These are phyloP conservation scores for Starmerella khaoyaiensis DNA, from an alignment of 805 yeast genomes.

Conservation along the genomic window DNA sequence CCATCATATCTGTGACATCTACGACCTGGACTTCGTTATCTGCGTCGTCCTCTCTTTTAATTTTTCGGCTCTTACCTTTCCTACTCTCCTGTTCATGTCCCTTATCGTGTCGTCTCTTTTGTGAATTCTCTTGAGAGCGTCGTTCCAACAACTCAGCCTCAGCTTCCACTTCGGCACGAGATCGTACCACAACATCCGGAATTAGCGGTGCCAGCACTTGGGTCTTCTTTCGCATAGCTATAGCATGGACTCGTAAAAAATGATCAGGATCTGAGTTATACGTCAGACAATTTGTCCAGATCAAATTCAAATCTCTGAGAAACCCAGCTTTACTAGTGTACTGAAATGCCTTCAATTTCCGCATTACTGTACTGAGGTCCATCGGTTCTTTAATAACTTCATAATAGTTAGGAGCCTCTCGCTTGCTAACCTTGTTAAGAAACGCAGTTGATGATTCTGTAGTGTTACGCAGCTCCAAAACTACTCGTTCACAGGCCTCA, in stretches of 20 bases:
- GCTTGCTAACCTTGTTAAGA: conserved; percentile 84
- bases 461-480: conserved; percentile 72
- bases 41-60: not conserved
- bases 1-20: not conserved
- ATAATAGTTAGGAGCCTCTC: conserved; percentile 96
- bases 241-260: conserved; percentile 77
- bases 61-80: not conserved
- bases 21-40: not conserved
- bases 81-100: not conserved
- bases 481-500: conserved; percentile 95
- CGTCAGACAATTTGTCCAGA: conserved; percentile 87
- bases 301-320: conserved; percentile 88
- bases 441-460: conserved; percentile 97
- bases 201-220: conserved; percentile 62
- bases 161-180: conserved; percentile 31
- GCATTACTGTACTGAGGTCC: conserved; percentile 92
- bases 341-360: conserved; percentile 69
- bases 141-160: conserved; percentile 26
- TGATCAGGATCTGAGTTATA: conserved; percentile 93
- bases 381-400: conserved; percentile 82
- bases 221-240: conserved; percentile 91
- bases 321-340: conserved; percentile 77
- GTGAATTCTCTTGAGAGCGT: conserved; percentile 1
- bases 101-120: not conserved
- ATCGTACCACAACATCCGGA: conserved; percentile 75